Conservation (phyloP, 441 rosid genomes). For the Populus tomentosa region DNA sequence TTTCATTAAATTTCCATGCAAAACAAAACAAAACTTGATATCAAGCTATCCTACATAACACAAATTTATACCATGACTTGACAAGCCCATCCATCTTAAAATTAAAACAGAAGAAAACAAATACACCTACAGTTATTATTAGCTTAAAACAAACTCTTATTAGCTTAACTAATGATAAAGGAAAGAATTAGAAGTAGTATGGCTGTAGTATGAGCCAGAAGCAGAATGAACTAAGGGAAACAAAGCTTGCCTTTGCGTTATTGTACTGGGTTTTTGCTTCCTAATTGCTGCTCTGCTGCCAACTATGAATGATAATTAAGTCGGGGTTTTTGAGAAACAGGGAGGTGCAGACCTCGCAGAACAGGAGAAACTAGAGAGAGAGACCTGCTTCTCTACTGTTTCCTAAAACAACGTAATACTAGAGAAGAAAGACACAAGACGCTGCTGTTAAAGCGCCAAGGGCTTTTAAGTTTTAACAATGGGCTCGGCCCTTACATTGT, state of each 20-base stretch:
- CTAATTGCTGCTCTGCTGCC: not conserved
- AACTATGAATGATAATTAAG: not conserved
- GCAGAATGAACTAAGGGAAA: not conserved
- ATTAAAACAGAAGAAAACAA: not conserved
- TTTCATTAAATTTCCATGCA: not conserved
- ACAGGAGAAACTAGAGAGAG: not conserved
- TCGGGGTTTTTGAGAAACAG: not conserved
- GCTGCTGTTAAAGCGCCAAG: not conserved
- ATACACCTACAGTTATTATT: not conserved
- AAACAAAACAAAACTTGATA: not conserved
- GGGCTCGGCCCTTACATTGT: not conserved
- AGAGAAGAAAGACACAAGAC: not conserved
- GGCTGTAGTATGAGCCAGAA: not conserved
- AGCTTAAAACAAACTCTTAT: too few species aligned
- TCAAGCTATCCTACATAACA: not conserved
- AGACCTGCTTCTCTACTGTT: not conserved
- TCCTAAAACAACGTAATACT: not conserved
- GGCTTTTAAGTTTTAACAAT: not conserved
- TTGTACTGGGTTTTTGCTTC: not conserved
- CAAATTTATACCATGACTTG: not conserved
- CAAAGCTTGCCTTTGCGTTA: not conserved
- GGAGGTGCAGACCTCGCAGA: not conserved
- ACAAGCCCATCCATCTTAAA: not conserved
- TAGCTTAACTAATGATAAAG: not conserved
- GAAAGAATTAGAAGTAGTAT: too few species aligned